These are phyloP conservation scores for Lactifluus volemus DNA, from an alignment of 768 basidiomycete species.

Conservation along the genomic window DNA sequence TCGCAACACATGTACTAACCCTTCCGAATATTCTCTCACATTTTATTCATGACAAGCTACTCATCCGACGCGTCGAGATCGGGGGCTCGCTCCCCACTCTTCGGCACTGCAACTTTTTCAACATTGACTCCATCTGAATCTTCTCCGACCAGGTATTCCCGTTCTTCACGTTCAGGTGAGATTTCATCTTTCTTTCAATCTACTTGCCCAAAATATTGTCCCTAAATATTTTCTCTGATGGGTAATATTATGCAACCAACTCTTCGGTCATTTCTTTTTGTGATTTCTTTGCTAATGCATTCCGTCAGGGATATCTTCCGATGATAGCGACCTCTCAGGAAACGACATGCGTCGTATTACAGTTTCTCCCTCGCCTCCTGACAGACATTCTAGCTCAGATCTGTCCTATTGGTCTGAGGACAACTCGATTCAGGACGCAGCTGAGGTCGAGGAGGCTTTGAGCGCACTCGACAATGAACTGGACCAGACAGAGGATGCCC, in stretches of 20 bases:
- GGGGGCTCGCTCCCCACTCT: slow-evolving; percentile 49
- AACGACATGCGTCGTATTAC: slow-evolving; percentile 21
- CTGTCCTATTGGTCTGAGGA: slow-evolving; percentile 42
- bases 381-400: slow-evolving; percentile 8
- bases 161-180: slow-evolving; percentile 47
- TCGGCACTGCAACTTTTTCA: slow-evolving; percentile 51
- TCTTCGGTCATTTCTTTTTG: neutral
- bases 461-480: slow-evolving; percentile 60
- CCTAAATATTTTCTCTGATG: neutral
- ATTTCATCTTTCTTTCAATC: neutral
- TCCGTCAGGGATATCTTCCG: slow-evolving; percentile 16
- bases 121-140: slow-evolving; percentile 45
- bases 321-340: slow-evolving; percentile 17
- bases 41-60: slow-evolving; percentile 31
- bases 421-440: slow-evolving; percentile 36
- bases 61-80: slow-evolving; percentile 25
- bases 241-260: neutral
- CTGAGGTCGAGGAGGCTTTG: slow-evolving; percentile 60
- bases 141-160: slow-evolving; percentile 47
- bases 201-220: neutral
- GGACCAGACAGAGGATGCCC: slow-evolving; percentile 53
- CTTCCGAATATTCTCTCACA: neutral
- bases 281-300: neutral
- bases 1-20: slow-evolving; percentile 25
- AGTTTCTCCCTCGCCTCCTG: slow-evolving; percentile 20